Evolutionary conservation across 768 basidiomycete species (phyloP).

Genomic region (Ramaria sp.): DNA sequence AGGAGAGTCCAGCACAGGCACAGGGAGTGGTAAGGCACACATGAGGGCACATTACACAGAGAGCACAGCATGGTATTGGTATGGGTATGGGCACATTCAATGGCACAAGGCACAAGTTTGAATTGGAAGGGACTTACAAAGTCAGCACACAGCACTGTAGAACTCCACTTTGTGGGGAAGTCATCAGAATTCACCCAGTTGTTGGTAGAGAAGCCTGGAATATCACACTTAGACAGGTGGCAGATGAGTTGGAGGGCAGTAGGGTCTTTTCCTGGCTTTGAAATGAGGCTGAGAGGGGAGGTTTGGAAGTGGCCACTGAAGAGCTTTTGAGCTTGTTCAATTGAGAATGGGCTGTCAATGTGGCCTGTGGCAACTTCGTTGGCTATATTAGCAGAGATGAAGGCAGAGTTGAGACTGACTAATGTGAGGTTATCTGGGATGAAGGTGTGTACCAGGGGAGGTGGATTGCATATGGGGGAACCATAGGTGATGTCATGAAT

Average conservation of each 20-base stretch:
- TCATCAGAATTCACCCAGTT: not conserved
- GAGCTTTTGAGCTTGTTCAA: not conserved
- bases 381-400: not conserved
- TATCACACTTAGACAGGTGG: not conserved
- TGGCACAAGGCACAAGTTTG: too few species aligned
- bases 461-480: not conserved
- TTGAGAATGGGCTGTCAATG: constrained; percentile 7
- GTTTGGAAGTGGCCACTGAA: not conserved
- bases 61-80: too few species aligned
- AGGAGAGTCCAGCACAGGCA: not conserved
- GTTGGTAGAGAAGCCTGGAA: not conserved
- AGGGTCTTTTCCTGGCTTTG: not conserved
- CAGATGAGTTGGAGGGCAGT: not conserved
- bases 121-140: too few species aligned
- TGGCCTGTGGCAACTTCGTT: constrained; percentile 5
- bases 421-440: constrained; percentile 15
- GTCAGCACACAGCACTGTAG: not conserved
- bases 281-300: not conserved
- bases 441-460: not conserved
- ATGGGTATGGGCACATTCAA: too few species aligned
- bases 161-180: not conserved
- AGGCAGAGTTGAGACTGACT: constrained; percentile 12
- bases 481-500: not conserved
- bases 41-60: too few species aligned
- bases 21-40: too few species aligned